Conservation (phyloP, 768 basidiomycete genomes). For the Dendrothele bispora region DNA sequence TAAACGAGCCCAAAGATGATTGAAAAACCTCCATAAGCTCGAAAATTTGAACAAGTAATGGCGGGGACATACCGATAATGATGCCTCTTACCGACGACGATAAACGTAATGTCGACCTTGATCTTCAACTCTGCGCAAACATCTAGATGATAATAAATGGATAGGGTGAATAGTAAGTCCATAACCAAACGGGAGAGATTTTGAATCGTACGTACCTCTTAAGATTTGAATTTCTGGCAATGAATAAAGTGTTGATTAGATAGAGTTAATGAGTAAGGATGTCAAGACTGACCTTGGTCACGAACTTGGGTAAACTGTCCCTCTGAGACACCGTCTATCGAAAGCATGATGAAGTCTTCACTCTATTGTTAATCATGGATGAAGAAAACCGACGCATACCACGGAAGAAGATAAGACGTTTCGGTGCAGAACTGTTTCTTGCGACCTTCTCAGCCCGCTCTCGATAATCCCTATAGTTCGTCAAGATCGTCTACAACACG, state of each 20-base stretch:
- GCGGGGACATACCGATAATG: conserved; percentile 24
- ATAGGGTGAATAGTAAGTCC: background rate
- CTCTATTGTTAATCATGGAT: background rate
- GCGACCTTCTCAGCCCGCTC: conserved; percentile 30
- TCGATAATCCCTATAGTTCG: conserved; percentile 42
- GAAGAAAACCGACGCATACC: conserved; percentile 23
- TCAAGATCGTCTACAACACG: conserved; percentile 27
- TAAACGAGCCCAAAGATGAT: background rate
- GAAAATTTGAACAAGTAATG: background rate
- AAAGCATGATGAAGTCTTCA: background rate
- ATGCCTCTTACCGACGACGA: conserved; percentile 55
- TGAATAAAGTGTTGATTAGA: background rate
- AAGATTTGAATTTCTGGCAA: background rate
- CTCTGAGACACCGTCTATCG: conserved; percentile 13
- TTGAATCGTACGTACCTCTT: conserved; percentile 4
- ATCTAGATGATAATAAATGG: conserved; percentile 22
- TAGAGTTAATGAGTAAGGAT: background rate
- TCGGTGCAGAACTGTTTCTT: conserved; percentile 25
- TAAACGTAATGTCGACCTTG: conserved; percentile 48
- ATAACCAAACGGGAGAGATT: too few species aligned
- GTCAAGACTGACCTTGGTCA: conserved; percentile 3
- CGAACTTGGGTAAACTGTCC: conserved; percentile 11
- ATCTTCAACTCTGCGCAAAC: conserved; percentile 45
- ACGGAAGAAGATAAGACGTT: conserved; percentile 52
- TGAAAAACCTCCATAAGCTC: background rate